These are phyloP conservation scores for Puccinellia tenuiflora DNA, from an alignment of 176 grass and related monocot genomes.

Conservation along the genomic window DNA sequence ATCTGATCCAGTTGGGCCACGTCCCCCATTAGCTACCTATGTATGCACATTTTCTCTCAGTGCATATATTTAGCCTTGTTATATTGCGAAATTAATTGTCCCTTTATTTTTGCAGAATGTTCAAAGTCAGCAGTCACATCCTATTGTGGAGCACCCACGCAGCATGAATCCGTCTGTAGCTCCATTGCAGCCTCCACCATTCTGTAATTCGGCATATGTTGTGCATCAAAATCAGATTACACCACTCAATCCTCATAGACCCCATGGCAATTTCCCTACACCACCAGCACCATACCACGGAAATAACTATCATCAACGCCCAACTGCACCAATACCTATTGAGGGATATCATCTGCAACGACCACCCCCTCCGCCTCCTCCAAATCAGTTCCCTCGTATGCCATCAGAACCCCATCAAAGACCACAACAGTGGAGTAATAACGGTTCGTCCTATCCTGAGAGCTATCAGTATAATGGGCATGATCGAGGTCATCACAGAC, in stretches of 20 bases:
- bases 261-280: slow-evolving; percentile 35
- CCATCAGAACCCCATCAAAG: slow-evolving; percentile 46
- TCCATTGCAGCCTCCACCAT: slow-evolving; percentile 37
- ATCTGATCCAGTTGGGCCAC: slow-evolving; percentile 34
- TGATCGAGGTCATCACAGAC: slow-evolving; percentile 39
- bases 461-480: slow-evolving; percentile 36
- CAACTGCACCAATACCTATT: slow-evolving; percentile 33
- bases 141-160: slow-evolving; percentile 24
- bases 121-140: slow-evolving; percentile 55
- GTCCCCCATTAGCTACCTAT: slow-evolving; percentile 24
- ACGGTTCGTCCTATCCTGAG: slow-evolving; percentile 34
- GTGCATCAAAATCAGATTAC: slow-evolving; percentile 46
- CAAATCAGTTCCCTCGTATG: slow-evolving; percentile 58
- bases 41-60: slow-evolving; percentile 34
- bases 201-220: slow-evolving; percentile 57
- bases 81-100: slow-evolving; percentile 19
- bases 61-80: slow-evolving; percentile 12
- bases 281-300: slow-evolving; percentile 39
- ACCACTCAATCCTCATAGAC: slow-evolving; percentile 38
- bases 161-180: slow-evolving; percentile 42
- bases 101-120: slow-evolving; percentile 47
- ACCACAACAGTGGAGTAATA: slow-evolving; percentile 42
- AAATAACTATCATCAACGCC: slow-evolving; percentile 60
- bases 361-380: slow-evolving; percentile 50
- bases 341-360: slow-evolving; percentile 73